Evolutionary conservation across 2,329 filamentous ascomycete genomes (phyloP), one percentile per base, ranked within the genome.

Genomic region (Xylariaceae sp.): DNA sequence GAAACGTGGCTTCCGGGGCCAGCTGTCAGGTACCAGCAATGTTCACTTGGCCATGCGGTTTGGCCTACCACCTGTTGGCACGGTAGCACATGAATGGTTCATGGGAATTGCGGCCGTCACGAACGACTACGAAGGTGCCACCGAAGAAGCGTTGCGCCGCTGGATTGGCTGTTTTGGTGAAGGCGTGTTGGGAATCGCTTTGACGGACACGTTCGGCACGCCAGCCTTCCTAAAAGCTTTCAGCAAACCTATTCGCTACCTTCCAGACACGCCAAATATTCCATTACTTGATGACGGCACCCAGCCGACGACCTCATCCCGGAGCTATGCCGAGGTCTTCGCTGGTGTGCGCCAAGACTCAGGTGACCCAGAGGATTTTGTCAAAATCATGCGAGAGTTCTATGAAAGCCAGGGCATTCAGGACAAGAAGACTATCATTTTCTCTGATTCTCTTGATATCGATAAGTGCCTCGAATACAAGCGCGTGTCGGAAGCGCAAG

Each of bases 141-240:
- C 93, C 40, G 91, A 96, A 72, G 82, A 88, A 61, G 93, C 91
- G 0, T 77, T 99, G 64, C 81, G 86, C 55, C 91, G 96, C 71
- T 99, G 95, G 95, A 84, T 96, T 32, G 87, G 88, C 50, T 96
- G 90, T 59, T 99, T 97, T 70, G 95, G 95, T 3, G 86, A 89
- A 69, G 90, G 82, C 37, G 88, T 93, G 32, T 82, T 97, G 29
- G 87, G 89, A 5, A 93, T 99, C 65, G 93, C 95, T 1, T 79
- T 99, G 60, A 99, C 95, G 0, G 95, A 99, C 75, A 99, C 95
- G 0, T 98, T 98, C 68, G 95, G 95, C 45, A 99, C 95, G 0
- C 87, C 89, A 3, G 85, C 90, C 45, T 99, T 99, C 75, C 81
- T 99, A 48, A 85, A 86, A 58, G 88, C 91, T 0, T 99, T 99